These are phyloP conservation scores for Panicum miliaceum DNA, from an alignment of 176 grass and related monocot genomes.

Conservation along the genomic window DNA sequence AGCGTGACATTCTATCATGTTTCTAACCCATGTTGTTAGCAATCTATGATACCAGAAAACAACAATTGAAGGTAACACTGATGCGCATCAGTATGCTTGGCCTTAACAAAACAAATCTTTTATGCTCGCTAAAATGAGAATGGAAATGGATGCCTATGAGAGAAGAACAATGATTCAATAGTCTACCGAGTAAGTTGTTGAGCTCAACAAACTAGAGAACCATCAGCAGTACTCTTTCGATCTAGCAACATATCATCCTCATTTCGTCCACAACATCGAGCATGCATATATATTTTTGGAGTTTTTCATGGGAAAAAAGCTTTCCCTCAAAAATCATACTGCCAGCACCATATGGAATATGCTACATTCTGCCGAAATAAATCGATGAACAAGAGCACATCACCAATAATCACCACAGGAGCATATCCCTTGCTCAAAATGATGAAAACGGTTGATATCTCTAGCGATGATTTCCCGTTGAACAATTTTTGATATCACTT, in stretches of 20 bases:
- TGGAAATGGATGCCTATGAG: not conserved
- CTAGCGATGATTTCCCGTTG: slow-evolving; percentile 49
- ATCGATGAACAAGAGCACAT: slow-evolving; percentile 24
- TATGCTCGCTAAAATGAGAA: not conserved
- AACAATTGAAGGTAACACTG: not conserved
- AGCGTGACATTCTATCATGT: not conserved
- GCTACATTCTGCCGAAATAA: slow-evolving; percentile 16
- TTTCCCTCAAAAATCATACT: not conserved
- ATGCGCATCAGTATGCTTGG: not conserved
- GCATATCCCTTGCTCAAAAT: slow-evolving; percentile 52
- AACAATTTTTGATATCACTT: slow-evolving; percentile 50
- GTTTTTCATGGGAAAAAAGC: not conserved
- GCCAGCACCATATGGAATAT: not conserved
- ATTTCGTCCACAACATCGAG: not conserved
- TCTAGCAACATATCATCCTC: slow-evolving; percentile 3
- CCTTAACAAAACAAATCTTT: not conserved
- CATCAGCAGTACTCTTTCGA: slow-evolving; percentile 1
- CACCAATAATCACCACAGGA: slow-evolving; percentile 59
- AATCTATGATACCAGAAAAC: not conserved
- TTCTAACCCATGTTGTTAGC: not conserved
- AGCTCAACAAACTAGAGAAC: not conserved
- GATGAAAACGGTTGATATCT: slow-evolving; percentile 61
- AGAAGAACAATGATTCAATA: not conserved
- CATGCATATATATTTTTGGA: not conserved
- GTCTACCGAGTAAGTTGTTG: not conserved